phyloP scores from a whole-genome alignment of 2,329 filamentous ascomycete genomes.

The Fusarium agapanthi region DNA sequence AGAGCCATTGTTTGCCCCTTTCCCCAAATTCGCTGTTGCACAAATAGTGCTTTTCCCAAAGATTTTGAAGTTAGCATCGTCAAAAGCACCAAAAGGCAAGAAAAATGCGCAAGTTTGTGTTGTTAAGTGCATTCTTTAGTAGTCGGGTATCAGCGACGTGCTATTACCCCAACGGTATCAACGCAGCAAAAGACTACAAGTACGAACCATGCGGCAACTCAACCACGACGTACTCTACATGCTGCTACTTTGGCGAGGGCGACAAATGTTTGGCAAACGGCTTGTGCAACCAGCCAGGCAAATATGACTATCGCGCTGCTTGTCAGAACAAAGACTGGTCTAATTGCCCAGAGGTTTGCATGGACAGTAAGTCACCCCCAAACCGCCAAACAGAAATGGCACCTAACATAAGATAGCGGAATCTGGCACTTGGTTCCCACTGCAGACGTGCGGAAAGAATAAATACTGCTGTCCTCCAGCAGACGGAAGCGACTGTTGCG shows the following conservation, averaged over 20 bases:
- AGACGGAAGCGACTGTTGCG: slow-evolving; percentile 23
- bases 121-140: background rate
- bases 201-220: slow-evolving; percentile 33
- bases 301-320: slow-evolving; percentile 32
- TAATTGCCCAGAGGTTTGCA: slow-evolving; percentile 29
- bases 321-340: slow-evolving; percentile 38
- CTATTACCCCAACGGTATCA: slow-evolving; percentile 36
- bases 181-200: slow-evolving; percentile 32
- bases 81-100: background rate
- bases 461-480: slow-evolving; percentile 34
- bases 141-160: slow-evolving; percentile 12
- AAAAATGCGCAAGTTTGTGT: slow-evolving; percentile 1
- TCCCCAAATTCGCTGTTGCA: background rate
- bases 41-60: rapidly evolving
- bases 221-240: slow-evolving; percentile 26
- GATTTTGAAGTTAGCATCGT: background rate
- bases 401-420: slow-evolving; percentile 1
- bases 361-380: slow-evolving; percentile 20
- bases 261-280: slow-evolving; percentile 34
- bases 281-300: slow-evolving; percentile 21
- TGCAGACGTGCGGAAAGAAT: slow-evolving; percentile 28
- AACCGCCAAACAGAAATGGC: rapidly evolving
- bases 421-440: slow-evolving; percentile 16
- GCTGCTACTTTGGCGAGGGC: slow-evolving; percentile 37
- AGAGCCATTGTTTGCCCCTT: background rate